phyloP scores from a whole-genome alignment of 306 rosid species.

The Vicia faba region DNA sequence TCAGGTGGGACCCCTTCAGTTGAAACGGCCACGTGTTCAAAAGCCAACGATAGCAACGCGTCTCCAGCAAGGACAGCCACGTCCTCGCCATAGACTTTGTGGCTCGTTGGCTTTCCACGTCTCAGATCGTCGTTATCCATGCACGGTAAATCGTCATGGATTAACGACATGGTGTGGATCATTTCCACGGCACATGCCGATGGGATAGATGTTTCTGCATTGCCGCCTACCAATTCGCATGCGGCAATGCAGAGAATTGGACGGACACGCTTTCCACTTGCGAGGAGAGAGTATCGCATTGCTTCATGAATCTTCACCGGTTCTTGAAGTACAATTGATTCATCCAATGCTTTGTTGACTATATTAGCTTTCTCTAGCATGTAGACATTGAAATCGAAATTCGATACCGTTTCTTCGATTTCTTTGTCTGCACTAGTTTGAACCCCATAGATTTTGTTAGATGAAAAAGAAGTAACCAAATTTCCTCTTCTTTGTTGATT shows the following conservation, averaged over 20 bases:
- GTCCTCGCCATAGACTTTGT: constrained; percentile 74
- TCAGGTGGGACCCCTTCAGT: constrained; percentile 45
- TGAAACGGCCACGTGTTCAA: constrained; percentile 59
- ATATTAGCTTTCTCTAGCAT: constrained; percentile 52
- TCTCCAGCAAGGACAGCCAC: constrained; percentile 77
- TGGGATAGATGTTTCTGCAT: constrained; percentile 51
- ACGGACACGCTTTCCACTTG: constrained; percentile 75
- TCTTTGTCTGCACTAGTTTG: constrained; percentile 39
- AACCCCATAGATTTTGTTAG: constrained; percentile 41
- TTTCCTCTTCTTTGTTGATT: not conserved
- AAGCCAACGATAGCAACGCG: constrained; percentile 64
- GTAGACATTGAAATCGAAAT: constrained; percentile 58
- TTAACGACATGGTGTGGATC: constrained; percentile 85
- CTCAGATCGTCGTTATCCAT: constrained; percentile 89
- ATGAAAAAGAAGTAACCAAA: constrained; percentile 9
- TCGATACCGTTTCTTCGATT: constrained; percentile 12
- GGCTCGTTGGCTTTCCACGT: constrained; percentile 75
- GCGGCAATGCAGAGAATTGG: constrained; percentile 76
- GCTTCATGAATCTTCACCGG: constrained; percentile 70
- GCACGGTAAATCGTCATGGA: constrained; percentile 81
- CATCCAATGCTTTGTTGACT: constrained; percentile 63
- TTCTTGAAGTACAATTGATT: constrained; percentile 48
- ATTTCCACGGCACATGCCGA: constrained; percentile 81
- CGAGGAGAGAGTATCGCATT: constrained; percentile 80
- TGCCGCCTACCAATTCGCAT: constrained; percentile 71